Base-by-base conservation (phyloP, 495 filamentous ascomycete species). In the Penicillium angulare region DNA sequence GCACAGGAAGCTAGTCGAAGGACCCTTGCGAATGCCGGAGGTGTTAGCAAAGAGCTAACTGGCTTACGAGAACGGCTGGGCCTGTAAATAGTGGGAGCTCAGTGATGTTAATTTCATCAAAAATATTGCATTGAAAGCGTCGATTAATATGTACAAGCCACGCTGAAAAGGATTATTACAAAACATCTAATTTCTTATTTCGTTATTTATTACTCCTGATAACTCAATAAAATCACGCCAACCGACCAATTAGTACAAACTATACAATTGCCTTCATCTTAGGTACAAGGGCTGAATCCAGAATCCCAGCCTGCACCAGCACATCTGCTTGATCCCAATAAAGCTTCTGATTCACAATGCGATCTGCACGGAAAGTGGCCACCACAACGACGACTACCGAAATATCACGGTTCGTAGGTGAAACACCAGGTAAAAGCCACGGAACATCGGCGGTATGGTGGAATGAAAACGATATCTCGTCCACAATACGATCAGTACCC, bases 251-350 rank as follows among this genome's bases (percentile, higher is more conserved):
- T n/a, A n/a, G n/a, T n/a, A n/a, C n/a, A n/a, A n/a, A n/a, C n/a
- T n/a, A n/a, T n/a, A n/a, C n/a, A n/a, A n/a, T n/a, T n/a, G n/a
- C n/a, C n/a, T n/a, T n/a, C n/a, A n/a, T n/a, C n/a, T n/a, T n/a
- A 6, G 77, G 72, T 44, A 83, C 66, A 29, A 78, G 58, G 60
- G 61, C 79, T 57, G 55, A 80, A 77, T 89, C 82, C 44, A 95
- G 62, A 38, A 93, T 57, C 2, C 88, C 88, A 2, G 89, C 67
- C 67, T 95, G 90, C 31, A 85, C 76, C 4, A 96, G 70, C 10
- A 92, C 86, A 26, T 79, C 83, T 2, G 86, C 88, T 66, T 95
- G 90, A 61, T 95, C 90, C 89, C 90, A 96, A 48, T 86, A 85
- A 18, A 93, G 79, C 52, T 87, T 85, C 65, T 95, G 88, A 50